phyloP scores from a whole-genome alignment of 768 basidiomycete genomes.

The Mycena leptocephala region DNA sequence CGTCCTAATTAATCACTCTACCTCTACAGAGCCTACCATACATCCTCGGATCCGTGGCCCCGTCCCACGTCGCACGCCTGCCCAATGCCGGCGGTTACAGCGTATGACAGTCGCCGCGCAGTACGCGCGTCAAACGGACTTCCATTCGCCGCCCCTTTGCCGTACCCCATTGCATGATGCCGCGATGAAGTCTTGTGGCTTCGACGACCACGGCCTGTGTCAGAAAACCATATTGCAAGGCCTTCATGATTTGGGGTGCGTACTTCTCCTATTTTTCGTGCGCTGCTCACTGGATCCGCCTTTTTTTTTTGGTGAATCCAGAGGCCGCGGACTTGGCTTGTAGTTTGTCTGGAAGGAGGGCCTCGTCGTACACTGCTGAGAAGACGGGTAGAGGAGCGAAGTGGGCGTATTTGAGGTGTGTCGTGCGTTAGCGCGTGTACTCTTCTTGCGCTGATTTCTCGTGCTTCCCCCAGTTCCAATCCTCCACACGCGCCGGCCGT shows the following conservation, averaged over 20 bases:
- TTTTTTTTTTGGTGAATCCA: background rate
- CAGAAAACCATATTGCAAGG: background rate
- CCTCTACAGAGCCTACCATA: too few relatives aligned
- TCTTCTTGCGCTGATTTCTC: background rate
- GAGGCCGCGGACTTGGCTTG: too few relatives aligned
- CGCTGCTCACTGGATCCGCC: background rate
- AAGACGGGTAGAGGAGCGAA: background rate
- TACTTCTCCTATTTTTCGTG: background rate
- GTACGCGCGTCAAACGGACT: too few relatives aligned
- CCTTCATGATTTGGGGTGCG: background rate
- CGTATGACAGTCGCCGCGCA: too few relatives aligned
- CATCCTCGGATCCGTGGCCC: too few relatives aligned
- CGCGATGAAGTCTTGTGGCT: too few relatives aligned
- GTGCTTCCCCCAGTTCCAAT: background rate
- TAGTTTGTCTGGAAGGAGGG: too few relatives aligned
- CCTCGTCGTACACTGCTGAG: background rate
- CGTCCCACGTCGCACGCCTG: too few relatives aligned
- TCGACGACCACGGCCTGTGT: background rate
- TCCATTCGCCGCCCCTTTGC: too few relatives aligned
- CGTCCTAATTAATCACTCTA: too few relatives aligned
- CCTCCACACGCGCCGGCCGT: background rate
- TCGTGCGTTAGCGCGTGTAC: background rate
- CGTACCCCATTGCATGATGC: too few relatives aligned
- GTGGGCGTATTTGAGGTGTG: background rate
- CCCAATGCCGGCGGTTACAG: too few relatives aligned